Conservation (phyloP, 495 filamentous ascomycete species). For the Corynascus novoguineensis region DNA sequence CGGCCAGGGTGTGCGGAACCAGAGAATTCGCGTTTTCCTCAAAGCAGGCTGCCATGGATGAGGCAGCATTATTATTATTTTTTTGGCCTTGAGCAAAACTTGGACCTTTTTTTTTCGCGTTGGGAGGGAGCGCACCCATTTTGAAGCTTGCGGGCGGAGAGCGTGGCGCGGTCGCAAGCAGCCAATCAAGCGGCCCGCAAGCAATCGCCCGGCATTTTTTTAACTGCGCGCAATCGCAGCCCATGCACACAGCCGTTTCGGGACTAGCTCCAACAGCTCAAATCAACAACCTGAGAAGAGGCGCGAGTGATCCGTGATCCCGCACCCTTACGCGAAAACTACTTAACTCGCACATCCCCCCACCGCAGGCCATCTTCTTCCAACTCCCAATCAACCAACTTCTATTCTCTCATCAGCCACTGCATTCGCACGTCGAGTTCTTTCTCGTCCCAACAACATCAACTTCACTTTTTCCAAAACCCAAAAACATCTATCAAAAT, state of each 20-base stretch:
- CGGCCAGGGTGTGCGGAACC: not conserved
- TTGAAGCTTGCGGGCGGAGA: slow-evolving; percentile 1
- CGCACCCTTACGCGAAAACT: slow-evolving; percentile 46
- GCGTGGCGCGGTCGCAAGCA: not conserved
- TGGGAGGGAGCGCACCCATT: slow-evolving; percentile 1
- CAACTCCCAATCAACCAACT: slow-evolving; percentile 35
- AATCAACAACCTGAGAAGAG: slow-evolving; percentile 29
- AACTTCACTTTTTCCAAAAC: slow-evolving; percentile 28
- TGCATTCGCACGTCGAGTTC: slow-evolving; percentile 18
- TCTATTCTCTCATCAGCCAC: slow-evolving; percentile 23
- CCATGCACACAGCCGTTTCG: slow-evolving; percentile 24
- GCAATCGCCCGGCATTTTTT: slow-evolving; percentile 16
- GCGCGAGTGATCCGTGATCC: slow-evolving; percentile 42
- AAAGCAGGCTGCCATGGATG: not conserved
- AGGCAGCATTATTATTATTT: too few relatives aligned
- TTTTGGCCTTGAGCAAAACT: slow-evolving; percentile 2
- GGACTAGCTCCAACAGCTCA: slow-evolving; percentile 39
- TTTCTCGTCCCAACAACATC: slow-evolving; percentile 26
- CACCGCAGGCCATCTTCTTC: slow-evolving; percentile 35
- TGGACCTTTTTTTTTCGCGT: not conserved
- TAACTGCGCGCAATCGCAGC: slow-evolving; percentile 5
- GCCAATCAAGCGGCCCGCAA: slow-evolving; percentile 18
- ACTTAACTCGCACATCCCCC: slow-evolving; percentile 48
- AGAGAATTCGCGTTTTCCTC: not conserved
- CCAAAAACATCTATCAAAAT: slow-evolving; percentile 65